Evolutionary conservation across 1,284 basidiomycete species (phyloP).

Genomic region (Xanthoconium separans): DNA sequence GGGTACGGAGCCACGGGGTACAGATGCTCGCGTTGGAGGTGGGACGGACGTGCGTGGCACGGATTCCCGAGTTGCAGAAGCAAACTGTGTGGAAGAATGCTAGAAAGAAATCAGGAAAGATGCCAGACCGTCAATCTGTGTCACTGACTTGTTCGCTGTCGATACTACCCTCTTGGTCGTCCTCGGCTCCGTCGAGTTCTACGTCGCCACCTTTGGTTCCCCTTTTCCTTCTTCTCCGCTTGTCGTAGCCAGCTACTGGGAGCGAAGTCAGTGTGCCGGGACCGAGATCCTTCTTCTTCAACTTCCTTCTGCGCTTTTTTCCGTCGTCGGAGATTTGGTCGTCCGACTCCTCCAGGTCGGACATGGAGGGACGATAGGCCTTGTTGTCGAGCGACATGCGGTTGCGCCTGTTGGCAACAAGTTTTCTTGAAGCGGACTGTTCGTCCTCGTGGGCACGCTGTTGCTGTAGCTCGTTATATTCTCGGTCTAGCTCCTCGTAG

Average conservation of each 20-base stretch:
- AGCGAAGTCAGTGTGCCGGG: slow-evolving; percentile 63
- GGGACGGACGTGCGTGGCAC: slow-evolving; percentile 24
- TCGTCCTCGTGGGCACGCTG: slow-evolving; percentile 38
- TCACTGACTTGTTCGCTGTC: slow-evolving; percentile 35
- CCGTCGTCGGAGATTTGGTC: slow-evolving; percentile 59
- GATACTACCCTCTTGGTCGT: slow-evolving; percentile 34
- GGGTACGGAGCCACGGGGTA: slow-evolving; percentile 35
- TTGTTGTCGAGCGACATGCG: slow-evolving; percentile 75
- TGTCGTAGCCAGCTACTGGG: slow-evolving; percentile 62
- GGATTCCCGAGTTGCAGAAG: slow-evolving; percentile 18
- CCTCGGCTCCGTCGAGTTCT: slow-evolving; percentile 28
- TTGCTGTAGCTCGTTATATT: slow-evolving; percentile 39
- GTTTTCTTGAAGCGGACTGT: slow-evolving; percentile 31
- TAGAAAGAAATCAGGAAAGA: slow-evolving; percentile 16
- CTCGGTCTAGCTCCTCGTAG: slow-evolving; percentile 71
- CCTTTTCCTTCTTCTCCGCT: slow-evolving; percentile 46
- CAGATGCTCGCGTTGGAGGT: slow-evolving; percentile 30
- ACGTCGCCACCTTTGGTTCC: slow-evolving; percentile 35
- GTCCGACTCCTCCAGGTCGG: slow-evolving; percentile 60
- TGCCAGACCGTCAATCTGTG: not conserved
- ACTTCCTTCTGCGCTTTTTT: slow-evolving; percentile 50
- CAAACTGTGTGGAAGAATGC: slow-evolving; percentile 34
- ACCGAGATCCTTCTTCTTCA: slow-evolving; percentile 52
- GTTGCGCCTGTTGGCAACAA: slow-evolving; percentile 45
- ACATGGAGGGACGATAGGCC: slow-evolving; percentile 66